phyloP scores from a whole-genome alignment of 805 yeast species.

The Lipomyces kockii region DNA sequence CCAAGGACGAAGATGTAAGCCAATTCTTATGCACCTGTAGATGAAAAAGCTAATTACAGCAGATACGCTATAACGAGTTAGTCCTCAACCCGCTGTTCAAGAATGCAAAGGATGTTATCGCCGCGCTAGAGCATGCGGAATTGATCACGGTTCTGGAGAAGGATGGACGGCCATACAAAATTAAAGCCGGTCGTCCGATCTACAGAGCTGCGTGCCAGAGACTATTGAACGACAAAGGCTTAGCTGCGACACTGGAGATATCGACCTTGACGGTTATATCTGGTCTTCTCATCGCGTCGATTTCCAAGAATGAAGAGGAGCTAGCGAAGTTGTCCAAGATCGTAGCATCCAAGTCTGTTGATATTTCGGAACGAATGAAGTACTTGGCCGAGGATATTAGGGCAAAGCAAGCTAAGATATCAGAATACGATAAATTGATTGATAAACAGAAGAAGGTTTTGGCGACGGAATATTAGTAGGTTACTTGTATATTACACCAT shows the following conservation, averaged over 20 bases:
- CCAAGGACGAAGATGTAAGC: slow-evolving; percentile 53
- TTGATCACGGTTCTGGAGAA: slow-evolving; percentile 72
- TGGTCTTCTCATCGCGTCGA: slow-evolving; percentile 62
- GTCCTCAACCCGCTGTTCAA: slow-evolving; percentile 44
- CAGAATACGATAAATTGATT: slow-evolving; percentile 51
- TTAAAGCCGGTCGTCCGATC: slow-evolving; percentile 83
- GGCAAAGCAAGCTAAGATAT: slow-evolving; percentile 58
- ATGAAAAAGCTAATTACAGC: too few relatives aligned
- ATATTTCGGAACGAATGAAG: slow-evolving; percentile 63
- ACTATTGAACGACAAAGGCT: slow-evolving; percentile 60
- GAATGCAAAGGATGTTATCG: slow-evolving; percentile 52
- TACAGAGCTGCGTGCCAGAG: slow-evolving; percentile 77
- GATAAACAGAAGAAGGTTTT: slow-evolving; percentile 37
- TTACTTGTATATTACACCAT: not conserved
- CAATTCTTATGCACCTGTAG: slow-evolving; percentile 39
- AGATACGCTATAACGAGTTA: slow-evolving; percentile 42
- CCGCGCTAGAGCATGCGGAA: slow-evolving; percentile 78
- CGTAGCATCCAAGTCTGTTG: slow-evolving; percentile 46
- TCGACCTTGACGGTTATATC: slow-evolving; percentile 61
- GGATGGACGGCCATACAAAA: slow-evolving; percentile 59
- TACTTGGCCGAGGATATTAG: slow-evolving; percentile 73
- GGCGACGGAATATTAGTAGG: slow-evolving; percentile 19
- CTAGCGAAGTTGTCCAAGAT: slow-evolving; percentile 46
- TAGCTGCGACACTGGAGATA: slow-evolving; percentile 67
- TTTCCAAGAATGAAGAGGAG: slow-evolving; percentile 72